Base-by-base conservation (phyloP, 2,329 filamentous ascomycete genomes). In the Apiospora phragmitis region DNA sequence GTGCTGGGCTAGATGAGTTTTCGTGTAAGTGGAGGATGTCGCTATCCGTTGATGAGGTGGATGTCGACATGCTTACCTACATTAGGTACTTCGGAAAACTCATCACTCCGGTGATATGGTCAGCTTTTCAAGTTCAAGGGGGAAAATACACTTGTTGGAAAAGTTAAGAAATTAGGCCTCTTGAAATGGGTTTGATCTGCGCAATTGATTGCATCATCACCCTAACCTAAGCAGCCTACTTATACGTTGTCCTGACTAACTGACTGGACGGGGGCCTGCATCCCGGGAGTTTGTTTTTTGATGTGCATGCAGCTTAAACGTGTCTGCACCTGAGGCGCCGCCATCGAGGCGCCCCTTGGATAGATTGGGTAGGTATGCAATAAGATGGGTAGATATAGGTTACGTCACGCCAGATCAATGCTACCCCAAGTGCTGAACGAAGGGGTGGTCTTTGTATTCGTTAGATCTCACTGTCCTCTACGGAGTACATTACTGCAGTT, bases 1-100 rank as follows among this genome's bases (percentile, higher is more conserved):
- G 49, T 55, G 24, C 11, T 35, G 16, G 51, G 51, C 29, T 9
- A 59, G 8, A 32, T 59, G 7, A 16, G 26, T 32, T 59, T 32
- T 59, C 51, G 51, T 59, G 51, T 59, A 59, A 59, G 51, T 59
- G 51, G 51, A 59, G 51, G 51, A 59, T 21, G 29, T 59, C 51
- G 51, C 51, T 59, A 59, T 35, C 51, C 51, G n/a, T n/a, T n/a
- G 51, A 32, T 14, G 49, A 59, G 16, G 51, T 59, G 51, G 26
- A 59, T 59, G 26, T 59, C n/a, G n/a, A n/a, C n/a, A n/a, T n/a
- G n/a, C n/a, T n/a, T n/a, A n/a, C n/a, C n/a, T n/a, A n/a, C n/a
- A n/a, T 21, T 45, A 43, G 16, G 14, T 29, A 55, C 29, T 32
- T 55, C 26, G 26, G 49, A 55, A 55, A 55, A 18, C 26, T 32